Conservation (phyloP, 2,329 filamentous ascomycete genomes). For the Madurella fahalii region DNA sequence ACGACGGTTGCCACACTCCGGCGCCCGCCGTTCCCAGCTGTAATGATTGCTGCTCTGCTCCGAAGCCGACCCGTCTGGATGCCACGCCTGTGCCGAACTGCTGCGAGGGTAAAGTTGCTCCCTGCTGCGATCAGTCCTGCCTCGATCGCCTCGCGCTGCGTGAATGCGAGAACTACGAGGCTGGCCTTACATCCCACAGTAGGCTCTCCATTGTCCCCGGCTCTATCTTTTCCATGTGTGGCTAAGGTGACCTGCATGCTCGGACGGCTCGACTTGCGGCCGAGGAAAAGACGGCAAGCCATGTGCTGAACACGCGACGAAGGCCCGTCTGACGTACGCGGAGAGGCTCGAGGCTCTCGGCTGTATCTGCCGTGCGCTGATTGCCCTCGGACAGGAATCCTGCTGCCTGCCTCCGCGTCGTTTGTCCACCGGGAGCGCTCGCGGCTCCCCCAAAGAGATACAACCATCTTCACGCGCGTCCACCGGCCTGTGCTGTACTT, state of each 20-base stretch:
- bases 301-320: conserved; percentile 36
- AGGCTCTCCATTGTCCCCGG: background rate
- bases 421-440: conserved; percentile 22
- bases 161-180: conserved; percentile 31
- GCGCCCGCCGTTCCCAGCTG: too few relatives aligned
- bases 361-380: conserved; percentile 50
- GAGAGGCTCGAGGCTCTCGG: conserved; percentile 45
- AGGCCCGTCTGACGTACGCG: conserved; percentile 37
- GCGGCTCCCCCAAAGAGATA: conserved; percentile 21
- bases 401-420: conserved; percentile 40
- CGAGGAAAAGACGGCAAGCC: conserved; percentile 27
- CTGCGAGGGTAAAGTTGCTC: conserved; percentile 38
- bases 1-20: conserved; percentile 2
- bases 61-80: background rate
- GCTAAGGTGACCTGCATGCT: too few relatives aligned
- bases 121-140: conserved; percentile 42
- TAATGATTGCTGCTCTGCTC: conserved; percentile 1
- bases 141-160: conserved; percentile 42
- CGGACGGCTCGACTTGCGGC: background rate
- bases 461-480: conserved; percentile 20
- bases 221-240: too few relatives aligned
- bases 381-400: conserved; percentile 48
- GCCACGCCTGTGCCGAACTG: conserved; percentile 29
- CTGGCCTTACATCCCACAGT: background rate
- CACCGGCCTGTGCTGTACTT: conserved; percentile 27